Percentiles rank a stretch among this genome's conserved stretches.
Evolutionary conservation across 345 rosid species (phyloP).

Genomic region (Camelina laxa): DNA sequence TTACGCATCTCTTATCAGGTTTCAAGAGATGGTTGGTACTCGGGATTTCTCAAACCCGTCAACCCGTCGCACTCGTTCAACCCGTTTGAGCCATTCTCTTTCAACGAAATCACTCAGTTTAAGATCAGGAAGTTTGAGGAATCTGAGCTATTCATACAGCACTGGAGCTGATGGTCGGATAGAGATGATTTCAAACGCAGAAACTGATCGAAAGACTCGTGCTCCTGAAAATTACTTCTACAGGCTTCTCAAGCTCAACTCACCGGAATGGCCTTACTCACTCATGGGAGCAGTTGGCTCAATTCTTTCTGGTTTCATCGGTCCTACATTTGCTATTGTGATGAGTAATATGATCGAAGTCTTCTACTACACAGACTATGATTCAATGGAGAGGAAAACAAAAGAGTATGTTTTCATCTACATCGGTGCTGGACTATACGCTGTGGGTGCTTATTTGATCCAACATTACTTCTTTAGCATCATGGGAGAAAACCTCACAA

Average conservation of each 20-base stretch:
- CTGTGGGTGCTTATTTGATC: conserved; percentile 92
- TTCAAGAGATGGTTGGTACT: conserved; percentile 94
- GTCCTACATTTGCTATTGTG: conserved; percentile 94
- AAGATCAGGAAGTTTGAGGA: conserved; percentile 94
- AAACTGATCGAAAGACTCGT: conserved; percentile 82
- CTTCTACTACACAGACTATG: conserved; percentile 85
- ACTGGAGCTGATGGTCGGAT: conserved; percentile 97
- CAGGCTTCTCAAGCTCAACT: conserved; percentile 87
- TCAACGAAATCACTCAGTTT: conserved; percentile 95
- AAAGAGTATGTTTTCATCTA: conserved; percentile 97
- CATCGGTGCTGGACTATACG: conserved; percentile 96
- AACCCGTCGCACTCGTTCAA: conserved; percentile 79
- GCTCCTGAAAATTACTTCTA: conserved; percentile 93
- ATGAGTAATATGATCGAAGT: conserved; percentile 99
- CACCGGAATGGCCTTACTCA: conserved; percentile 99
- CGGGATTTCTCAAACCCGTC: conserved; percentile 90
- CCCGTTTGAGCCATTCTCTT: conserved; percentile 85
- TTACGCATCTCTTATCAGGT: conserved; percentile 88
- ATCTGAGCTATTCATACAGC: conserved; percentile 95
- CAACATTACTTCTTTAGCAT: conserved; percentile 99
- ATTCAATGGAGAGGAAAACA: conserved; percentile 93
- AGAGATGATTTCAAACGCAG: conserved; percentile 98
- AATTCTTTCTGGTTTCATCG: conserved; percentile 87
- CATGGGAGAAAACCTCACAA: conserved; percentile 99
- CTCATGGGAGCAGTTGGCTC: conserved; percentile 98